Conservation (phyloP, 495 filamentous ascomycete species). For the Aspergillus kassunensis region DNA sequence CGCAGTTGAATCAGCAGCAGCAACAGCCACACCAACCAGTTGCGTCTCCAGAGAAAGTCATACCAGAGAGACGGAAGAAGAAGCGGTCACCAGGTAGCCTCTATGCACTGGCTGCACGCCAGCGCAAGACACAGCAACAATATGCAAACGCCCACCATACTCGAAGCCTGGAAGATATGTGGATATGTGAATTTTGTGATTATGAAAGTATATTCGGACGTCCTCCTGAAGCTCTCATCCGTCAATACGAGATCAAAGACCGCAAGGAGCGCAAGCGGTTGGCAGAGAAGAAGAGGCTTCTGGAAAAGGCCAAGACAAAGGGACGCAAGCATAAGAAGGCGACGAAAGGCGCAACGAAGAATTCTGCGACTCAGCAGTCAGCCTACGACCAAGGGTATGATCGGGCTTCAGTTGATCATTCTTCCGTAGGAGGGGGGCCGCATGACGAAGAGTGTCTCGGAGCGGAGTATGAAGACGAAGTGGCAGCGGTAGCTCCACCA, state of each 20-base stretch:
- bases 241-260: slow-evolving; percentile 93
- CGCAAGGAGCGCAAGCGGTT: slow-evolving; percentile 74
- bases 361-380: slow-evolving; percentile 32
- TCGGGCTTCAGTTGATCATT: slow-evolving; percentile 42
- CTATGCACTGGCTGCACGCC: slow-evolving; percentile 60
- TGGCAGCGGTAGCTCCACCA: slow-evolving; percentile 30
- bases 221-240: slow-evolving; percentile 78
- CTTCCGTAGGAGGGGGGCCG: slow-evolving; percentile 35
- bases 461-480: slow-evolving; percentile 55
- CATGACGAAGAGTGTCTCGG: slow-evolving; percentile 53
- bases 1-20: slow-evolving; percentile 29
- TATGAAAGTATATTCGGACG: slow-evolving; percentile 82
- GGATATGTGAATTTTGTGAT: slow-evolving; percentile 93
- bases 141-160: slow-evolving; percentile 74
- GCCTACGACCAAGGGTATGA: slow-evolving; percentile 46
- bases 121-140: slow-evolving; percentile 66
- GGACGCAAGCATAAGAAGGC: slow-evolving; percentile 77
- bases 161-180: slow-evolving; percentile 69
- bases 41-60: slow-evolving; percentile 29
- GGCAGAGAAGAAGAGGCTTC: slow-evolving; percentile 74
- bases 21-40: slow-evolving; percentile 34
- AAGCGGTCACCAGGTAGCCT: slow-evolving; percentile 53
- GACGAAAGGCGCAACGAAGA: slow-evolving; percentile 61
- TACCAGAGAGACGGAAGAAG: slow-evolving; percentile 50
- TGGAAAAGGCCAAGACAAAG: slow-evolving; percentile 96